Conservation (phyloP, 345 rosid species). For the Brassica rapa region DNA sequence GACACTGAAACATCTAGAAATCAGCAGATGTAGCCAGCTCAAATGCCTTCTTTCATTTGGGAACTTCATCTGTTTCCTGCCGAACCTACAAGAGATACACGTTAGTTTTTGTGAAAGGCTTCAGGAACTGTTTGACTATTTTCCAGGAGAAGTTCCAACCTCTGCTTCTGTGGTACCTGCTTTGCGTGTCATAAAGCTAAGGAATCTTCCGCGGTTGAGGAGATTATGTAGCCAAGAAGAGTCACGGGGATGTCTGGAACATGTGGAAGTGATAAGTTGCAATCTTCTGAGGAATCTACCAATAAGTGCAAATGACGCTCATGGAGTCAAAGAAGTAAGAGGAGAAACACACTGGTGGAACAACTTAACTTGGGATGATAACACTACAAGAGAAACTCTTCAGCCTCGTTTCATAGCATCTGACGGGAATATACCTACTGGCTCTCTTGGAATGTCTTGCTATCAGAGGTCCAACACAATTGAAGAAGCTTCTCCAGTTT, state of each 20-base stretch:
- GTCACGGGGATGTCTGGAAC: conserved; percentile 35
- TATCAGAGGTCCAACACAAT: background rate
- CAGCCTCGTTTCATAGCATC: conserved; percentile 20
- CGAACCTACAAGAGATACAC: conserved; percentile 39
- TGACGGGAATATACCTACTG: background rate
- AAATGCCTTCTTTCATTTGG: conserved; percentile 39
- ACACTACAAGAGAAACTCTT: conserved; percentile 27
- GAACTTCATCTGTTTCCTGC: conserved; percentile 39
- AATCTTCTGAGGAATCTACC: conserved; percentile 36
- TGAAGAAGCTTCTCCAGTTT: background rate
- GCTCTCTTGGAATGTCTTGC: background rate
- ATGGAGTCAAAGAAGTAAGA: conserved; percentile 35
- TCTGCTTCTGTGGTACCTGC: conserved; percentile 33
- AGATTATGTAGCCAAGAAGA: conserved; percentile 24
- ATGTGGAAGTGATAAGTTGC: conserved; percentile 43
- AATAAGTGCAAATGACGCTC: conserved; percentile 19
- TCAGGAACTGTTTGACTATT: conserved; percentile 28
- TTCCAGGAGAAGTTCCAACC: conserved; percentile 13
- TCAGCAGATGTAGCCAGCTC: conserved; percentile 39
- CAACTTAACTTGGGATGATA: conserved; percentile 30
- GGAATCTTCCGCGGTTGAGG: conserved; percentile 39
- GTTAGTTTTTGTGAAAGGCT: conserved; percentile 43
- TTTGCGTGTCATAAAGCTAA: conserved; percentile 35
- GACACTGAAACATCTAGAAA: conserved; percentile 33
- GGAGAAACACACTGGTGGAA: conserved; percentile 48